Percentiles rank a stretch among this genome's conserved stretches.
Conservation (phyloP, 2,329 filamentous ascomycete genomes). For the Chalaropsis thielavioides region DNA sequence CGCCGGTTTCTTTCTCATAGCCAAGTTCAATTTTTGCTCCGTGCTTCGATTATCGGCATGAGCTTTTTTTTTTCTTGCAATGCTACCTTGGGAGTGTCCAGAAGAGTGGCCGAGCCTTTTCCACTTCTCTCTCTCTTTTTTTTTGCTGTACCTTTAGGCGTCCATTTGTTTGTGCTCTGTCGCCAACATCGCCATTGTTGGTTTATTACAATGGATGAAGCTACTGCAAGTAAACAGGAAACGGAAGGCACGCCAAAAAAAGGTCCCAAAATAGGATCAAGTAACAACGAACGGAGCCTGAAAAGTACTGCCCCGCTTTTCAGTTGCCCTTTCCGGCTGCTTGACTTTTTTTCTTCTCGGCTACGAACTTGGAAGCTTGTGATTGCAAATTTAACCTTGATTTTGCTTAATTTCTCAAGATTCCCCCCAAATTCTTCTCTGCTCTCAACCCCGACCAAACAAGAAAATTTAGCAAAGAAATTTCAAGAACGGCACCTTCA, state of each 20-base stretch:
- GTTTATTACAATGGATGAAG: no score
- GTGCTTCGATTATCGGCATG: background rate
- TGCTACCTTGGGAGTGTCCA: background rate
- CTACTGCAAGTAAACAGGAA: no score
- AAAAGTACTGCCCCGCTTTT: background rate
- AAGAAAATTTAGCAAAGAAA: background rate
- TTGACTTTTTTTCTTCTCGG: background rate
- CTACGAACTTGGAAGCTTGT: background rate
- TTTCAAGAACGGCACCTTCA: background rate
- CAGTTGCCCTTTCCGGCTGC: background rate
- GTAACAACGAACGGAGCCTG: background rate
- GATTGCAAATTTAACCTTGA: slow-evolving; percentile 1
- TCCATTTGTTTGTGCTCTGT: no score
- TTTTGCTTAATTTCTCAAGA: background rate
- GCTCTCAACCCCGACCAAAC: background rate
- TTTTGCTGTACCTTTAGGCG: no score
- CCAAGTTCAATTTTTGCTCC: background rate
- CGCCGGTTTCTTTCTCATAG: background rate
- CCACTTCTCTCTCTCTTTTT: no score
- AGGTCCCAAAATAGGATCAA: background rate
- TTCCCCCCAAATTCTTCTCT: background rate
- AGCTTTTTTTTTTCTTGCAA: background rate
- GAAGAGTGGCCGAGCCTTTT: background rate
- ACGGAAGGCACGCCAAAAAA: no score
- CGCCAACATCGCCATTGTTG: no score